phyloP scores from a whole-genome alignment of 768 basidiomycete species.

The Erythrobasidium yunnanense region DNA sequence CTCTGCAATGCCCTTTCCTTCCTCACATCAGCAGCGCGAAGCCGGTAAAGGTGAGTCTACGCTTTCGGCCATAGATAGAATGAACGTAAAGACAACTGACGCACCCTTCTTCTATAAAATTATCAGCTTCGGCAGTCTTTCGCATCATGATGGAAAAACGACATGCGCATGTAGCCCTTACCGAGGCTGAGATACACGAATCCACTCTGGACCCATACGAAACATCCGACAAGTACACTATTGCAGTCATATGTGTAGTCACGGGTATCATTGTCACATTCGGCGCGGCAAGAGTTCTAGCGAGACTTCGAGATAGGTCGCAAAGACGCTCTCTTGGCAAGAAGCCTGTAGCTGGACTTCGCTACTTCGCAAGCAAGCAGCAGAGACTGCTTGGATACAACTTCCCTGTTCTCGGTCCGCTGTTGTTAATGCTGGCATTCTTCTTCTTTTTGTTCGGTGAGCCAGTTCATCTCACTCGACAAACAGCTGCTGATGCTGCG shows the following conservation, averaged over 20 bases:
- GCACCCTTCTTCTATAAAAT: no score
- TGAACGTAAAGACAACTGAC: no score
- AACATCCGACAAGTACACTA: constrained; percentile 28
- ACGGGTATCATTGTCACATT: constrained; percentile 28
- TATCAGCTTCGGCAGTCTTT: no score
- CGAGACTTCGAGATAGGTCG: no score
- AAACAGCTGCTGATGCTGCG: no score
- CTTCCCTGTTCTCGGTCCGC: constrained; percentile 12
- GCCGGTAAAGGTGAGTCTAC: no score
- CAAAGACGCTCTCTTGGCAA: background rate
- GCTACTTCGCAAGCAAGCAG: constrained; percentile 11
- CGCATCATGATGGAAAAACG: no score
- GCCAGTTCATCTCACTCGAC: no score
- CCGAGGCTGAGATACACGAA: constrained; percentile 28
- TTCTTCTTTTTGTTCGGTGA: constrained; percentile 21
- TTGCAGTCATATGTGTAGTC: constrained; percentile 25
- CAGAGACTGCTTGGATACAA: background rate
- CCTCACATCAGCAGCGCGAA: no score
- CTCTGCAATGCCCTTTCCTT: no score
- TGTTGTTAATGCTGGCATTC: constrained; percentile 15
- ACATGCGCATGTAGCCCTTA: no score
- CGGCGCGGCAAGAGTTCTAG: constrained; percentile 25
- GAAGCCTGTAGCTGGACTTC: background rate
- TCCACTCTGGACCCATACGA: constrained; percentile 31
- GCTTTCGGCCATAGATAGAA: no score